Evolutionary conservation across 1,139 yeast species (phyloP), one percentile per base, ranked within the genome.

Genomic region (Hyphopichia khmerensis): DNA sequence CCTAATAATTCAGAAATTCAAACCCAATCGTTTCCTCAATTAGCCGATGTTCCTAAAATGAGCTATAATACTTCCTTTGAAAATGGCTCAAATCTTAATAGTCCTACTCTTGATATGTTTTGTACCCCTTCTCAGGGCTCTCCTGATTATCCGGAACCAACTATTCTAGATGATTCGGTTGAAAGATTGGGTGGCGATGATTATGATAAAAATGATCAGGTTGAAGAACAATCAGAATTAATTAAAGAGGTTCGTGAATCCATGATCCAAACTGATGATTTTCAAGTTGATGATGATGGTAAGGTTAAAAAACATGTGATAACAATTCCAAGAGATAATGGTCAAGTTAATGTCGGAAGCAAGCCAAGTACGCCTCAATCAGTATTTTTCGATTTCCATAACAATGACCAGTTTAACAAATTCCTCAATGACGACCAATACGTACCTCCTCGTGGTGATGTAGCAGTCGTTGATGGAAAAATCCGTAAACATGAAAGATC

Each of bases 361-460:
- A 40, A 41, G 8, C 48, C 53, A 11, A 40, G 46, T 7, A 44
- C 51, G 2, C 48, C 53, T 4, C 42, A 33, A 29, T 21, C 33
- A 4, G 33, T 23, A 26, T 48, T 41, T 38, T 49, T 50, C 38
- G 58, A 53, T 30, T 55, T 47, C 42, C 42, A 45, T 15, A 43
- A 49, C 14, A 45, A 50, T 15, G 50, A 50, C 18, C 44, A 47
- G 21, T 57, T 64, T 36, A 53, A 61, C 15, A 56, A 48, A 14
- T 58, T 62, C 26, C 45, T 67, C 29, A 52, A 60, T 33, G 71
- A 65, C 40, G 49, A 50, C 5, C 66, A 66, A 44, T 67, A 60
- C 33, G 71, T 67, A 1, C 75, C 75, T 2, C 69, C 71, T 1
- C 52, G 74, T 42, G 72, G 72, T 1, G 75, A 69, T 48, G 52